Percentiles rank a stretch among this genome's conserved stretches.
These are phyloP conservation scores for Bipolaris cookei DNA, from an alignment of 2,329 filamentous ascomycete genomes.

Conservation along the genomic window DNA sequence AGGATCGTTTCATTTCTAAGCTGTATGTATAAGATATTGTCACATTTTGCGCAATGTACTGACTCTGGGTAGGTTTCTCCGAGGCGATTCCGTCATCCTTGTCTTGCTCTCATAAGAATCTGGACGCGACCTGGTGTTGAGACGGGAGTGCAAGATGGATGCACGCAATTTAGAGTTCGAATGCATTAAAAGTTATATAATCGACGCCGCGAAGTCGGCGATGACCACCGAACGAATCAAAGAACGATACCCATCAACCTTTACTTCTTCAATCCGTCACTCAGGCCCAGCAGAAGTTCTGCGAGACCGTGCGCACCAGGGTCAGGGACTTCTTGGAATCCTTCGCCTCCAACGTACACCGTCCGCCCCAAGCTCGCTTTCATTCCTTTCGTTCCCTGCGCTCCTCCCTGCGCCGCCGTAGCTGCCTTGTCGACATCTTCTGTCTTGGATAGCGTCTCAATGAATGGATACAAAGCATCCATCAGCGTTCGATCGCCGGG, in stretches of 20 bases:
- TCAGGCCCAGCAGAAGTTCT: conserved; percentile 80
- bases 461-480: conserved; percentile 88
- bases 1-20: conserved; percentile 98
- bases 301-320: conserved; percentile 80
- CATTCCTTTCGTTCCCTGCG: conserved; percentile 90
- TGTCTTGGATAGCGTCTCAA: conserved; percentile 70
- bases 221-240: conserved; percentile 35
- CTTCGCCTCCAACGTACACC: conserved; percentile 78
- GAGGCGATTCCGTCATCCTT: conserved; percentile 86
- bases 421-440: conserved; percentile 75
- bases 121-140: conserved; percentile 14
- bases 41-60: conserved; percentile 10
- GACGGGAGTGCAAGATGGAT: conserved; percentile 10
- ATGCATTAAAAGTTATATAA: conserved; percentile 46
- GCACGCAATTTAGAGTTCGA: conserved; percentile 33
- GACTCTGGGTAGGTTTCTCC: conserved; percentile 69
- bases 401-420: conserved; percentile 73
- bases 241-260: conserved; percentile 37
- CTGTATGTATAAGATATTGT: conserved; percentile 66
- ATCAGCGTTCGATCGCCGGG: conserved; percentile 89
- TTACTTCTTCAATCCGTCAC: conserved; percentile 57
- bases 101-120: conserved; percentile 74
- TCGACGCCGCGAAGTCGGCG: conserved; percentile 32
- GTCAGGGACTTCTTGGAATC: conserved; percentile 75
- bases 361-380: conserved; percentile 82